A percentile compares a stretch with the other conserved stretches of the same genome.
Evolutionary conservation across 176 grass and related monocot species (phyloP).

Genomic region (Rhynchospora tenuis): DNA sequence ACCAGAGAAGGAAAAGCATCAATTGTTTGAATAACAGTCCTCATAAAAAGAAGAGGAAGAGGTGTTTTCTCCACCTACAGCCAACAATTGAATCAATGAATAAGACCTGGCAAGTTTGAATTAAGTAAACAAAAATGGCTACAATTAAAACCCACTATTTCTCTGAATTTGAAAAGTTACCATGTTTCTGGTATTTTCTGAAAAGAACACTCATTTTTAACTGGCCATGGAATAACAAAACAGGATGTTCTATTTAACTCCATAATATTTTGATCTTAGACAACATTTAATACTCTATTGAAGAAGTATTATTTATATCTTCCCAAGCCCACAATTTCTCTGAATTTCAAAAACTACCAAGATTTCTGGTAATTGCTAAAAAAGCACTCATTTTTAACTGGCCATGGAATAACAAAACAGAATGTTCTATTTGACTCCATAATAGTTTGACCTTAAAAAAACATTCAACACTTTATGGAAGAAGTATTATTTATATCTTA

Average conservation of each 20-base stretch:
- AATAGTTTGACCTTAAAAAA: not conserved
- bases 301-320: not conserved
- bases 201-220: not conserved
- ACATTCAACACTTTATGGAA: not conserved
- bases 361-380: not conserved
- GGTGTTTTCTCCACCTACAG: constrained; percentile 82
- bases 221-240: constrained; percentile 1
- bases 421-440: not conserved
- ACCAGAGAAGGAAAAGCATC: constrained; percentile 98
- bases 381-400: not conserved
- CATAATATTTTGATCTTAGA: not conserved
- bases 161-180: not conserved
- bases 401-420: not conserved
- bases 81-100: not conserved
- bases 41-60: constrained; percentile 98
- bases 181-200: not conserved
- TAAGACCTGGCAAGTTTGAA: not conserved
- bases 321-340: not conserved
- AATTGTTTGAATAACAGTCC: constrained; percentile 96
- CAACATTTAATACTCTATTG: not conserved
- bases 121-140: not conserved
- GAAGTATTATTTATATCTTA: not conserved
- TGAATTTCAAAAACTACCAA: not conserved
- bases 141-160: not conserved
- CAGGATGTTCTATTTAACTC: not conserved